phyloP scores from a whole-genome alignment of 2,329 filamentous ascomycete species.

The Penicillium fuscoglaucum region DNA sequence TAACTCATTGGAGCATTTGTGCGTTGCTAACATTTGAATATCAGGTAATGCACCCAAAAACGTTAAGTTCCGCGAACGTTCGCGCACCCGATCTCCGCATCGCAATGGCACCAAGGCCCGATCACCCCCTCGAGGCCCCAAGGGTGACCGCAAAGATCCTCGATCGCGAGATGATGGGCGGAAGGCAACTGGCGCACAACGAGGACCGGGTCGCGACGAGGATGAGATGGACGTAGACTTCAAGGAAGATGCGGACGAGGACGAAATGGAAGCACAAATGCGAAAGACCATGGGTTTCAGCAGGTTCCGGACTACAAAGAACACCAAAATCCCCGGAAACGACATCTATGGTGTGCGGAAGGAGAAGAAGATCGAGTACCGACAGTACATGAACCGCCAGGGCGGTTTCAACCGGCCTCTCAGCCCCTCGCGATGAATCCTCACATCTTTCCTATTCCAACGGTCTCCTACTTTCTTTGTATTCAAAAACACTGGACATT shows the following conservation, averaged over 20 bases:
- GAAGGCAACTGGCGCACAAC: conserved; percentile 27
- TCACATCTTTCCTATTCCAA: conserved; percentile 1
- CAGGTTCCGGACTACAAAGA: conserved; percentile 81
- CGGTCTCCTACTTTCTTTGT: conserved; percentile 10
- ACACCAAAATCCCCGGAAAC: conserved; percentile 85
- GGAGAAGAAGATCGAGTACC: conserved; percentile 91
- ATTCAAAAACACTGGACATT: conserved; percentile 6
- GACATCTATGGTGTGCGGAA: conserved; percentile 78
- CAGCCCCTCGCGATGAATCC: conserved; percentile 45
- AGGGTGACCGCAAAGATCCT: conserved; percentile 35
- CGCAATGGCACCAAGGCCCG: conserved; percentile 40
- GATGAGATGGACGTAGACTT: conserved; percentile 44
- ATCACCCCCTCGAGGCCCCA: conserved; percentile 38
- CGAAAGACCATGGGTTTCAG: conserved; percentile 87
- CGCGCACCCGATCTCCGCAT: conserved; percentile 34
- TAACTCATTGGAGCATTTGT: neutral
- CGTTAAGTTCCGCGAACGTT: conserved; percentile 39
- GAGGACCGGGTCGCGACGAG: conserved; percentile 25
- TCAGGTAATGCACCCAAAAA: conserved; percentile 34
- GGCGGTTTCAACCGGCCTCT: conserved; percentile 54
- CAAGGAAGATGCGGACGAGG: conserved; percentile 54
- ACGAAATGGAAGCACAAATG: conserved; percentile 73
- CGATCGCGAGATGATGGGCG: conserved; percentile 25
- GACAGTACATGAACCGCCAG: conserved; percentile 80
- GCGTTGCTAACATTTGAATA: neutral